These are phyloP conservation scores for Rutstroemia sp. DNA, from an alignment of 2,329 filamentous ascomycete species.

Conservation along the genomic window DNA sequence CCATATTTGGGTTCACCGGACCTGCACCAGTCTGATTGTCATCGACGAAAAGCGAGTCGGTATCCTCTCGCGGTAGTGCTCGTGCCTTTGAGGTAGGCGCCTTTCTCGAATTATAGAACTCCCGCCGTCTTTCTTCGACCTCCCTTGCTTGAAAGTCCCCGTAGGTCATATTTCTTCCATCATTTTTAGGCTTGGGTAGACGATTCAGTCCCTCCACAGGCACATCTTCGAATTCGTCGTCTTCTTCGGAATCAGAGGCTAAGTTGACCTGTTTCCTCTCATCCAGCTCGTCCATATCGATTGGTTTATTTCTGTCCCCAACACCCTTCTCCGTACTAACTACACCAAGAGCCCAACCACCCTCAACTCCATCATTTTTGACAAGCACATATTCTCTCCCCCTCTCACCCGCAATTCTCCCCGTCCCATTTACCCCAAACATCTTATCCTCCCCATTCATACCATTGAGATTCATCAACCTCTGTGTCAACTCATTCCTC, in stretches of 20 bases:
- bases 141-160: conserved; percentile 23
- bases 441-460: conserved; percentile 74
- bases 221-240: conserved; percentile 43
- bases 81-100: conserved; percentile 4
- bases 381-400: conserved; percentile 93
- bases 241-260: conserved; percentile 53
- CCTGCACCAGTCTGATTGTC: conserved; percentile 12
- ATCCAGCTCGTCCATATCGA: conserved; percentile 72
- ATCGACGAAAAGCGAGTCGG: conserved; percentile 27
- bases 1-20: not conserved
- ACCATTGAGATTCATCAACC: conserved; percentile 88
- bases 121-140: conserved; percentile 19
- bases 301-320: conserved; percentile 77
- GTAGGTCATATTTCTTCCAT: conserved; percentile 19
- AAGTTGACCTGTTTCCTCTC: conserved; percentile 49
- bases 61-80: conserved; percentile 16
- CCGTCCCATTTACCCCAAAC: conserved; percentile 46
- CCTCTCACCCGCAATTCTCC: conserved; percentile 73
- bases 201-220: conserved; percentile 31
- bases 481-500: conserved; percentile 87
- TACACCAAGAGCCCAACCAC: conserved; percentile 92
- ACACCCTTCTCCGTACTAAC: conserved; percentile 78
- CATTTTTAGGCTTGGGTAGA: conserved; percentile 23
- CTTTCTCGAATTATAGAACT: conserved; percentile 15
- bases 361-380: conserved; percentile 90